These are phyloP conservation scores for Tarenaya hassleriana DNA, from an alignment of 345 rosid species.

Conservation along the genomic window DNA sequence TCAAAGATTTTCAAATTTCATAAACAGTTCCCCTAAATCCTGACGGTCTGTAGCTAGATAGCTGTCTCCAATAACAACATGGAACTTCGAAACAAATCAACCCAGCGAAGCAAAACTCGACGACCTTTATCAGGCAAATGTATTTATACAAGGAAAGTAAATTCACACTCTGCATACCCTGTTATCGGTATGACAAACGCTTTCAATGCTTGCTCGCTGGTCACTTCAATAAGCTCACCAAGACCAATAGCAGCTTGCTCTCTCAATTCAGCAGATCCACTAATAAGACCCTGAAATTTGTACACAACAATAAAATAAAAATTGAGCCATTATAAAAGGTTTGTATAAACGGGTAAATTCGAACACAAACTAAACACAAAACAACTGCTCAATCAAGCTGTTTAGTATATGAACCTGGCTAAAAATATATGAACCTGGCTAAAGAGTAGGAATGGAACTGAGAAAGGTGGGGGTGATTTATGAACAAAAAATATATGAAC, in stretches of 20 bases:
- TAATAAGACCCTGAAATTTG: slow-evolving; percentile 58
- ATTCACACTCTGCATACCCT: slow-evolving; percentile 51
- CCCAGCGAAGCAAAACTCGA: slow-evolving; percentile 6
- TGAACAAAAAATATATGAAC: no score
- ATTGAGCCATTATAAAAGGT: not conserved
- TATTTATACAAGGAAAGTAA: slow-evolving; percentile 13
- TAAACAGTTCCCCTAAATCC: not conserved
- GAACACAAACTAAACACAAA: no score
- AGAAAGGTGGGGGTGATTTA: no score
- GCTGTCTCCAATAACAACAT: not conserved
- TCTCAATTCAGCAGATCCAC: slow-evolving; percentile 88
- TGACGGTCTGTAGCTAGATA: slow-evolving; percentile 2
- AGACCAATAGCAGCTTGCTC: slow-evolving; percentile 98
- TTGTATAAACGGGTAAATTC: not conserved
- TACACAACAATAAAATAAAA: not conserved
- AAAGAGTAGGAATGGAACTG: no score
- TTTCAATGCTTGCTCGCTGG: slow-evolving; percentile 79
- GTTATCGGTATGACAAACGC: slow-evolving; percentile 93
- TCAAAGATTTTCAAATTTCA: slow-evolving; percentile 3
- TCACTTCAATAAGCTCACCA: slow-evolving; percentile 96
- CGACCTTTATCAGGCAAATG: slow-evolving; percentile 14
- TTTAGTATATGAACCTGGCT: no score
- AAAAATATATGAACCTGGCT: no score
- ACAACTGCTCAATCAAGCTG: no score
- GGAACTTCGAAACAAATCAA: slow-evolving; percentile 6